phyloP scores from a whole-genome alignment of 2,329 filamentous ascomycete species.

The Ascochyta lentis region DNA sequence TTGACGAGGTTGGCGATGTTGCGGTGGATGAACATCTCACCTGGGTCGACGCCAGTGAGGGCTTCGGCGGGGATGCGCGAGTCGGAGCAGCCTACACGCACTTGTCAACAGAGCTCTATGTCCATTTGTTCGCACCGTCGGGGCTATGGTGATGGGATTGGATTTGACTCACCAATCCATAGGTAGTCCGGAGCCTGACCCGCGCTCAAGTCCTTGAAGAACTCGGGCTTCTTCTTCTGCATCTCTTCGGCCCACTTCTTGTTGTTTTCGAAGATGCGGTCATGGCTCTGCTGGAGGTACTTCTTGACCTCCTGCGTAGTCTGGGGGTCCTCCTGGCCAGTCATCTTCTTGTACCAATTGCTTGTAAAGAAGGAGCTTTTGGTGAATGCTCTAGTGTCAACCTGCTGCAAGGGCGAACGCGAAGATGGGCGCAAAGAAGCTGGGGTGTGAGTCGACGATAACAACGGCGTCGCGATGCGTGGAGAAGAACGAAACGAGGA shows the following conservation, averaged over 20 bases:
- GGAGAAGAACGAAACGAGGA: conserved; percentile 1
- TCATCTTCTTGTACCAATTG: conserved; percentile 29
- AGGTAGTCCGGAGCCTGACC: conserved; percentile 75
- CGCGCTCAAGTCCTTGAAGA: conserved; percentile 68
- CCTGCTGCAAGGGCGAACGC: conserved; percentile 1
- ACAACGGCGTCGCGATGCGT: background rate
- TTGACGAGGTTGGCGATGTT: conserved; percentile 49
- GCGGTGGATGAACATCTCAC: conserved; percentile 47
- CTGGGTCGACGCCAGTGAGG: conserved; percentile 48
- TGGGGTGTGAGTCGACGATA: conserved; percentile 6
- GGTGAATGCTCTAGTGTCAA: conserved; percentile 11
- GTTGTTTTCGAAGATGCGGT: conserved; percentile 74
- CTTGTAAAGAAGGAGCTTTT: conserved; percentile 19
- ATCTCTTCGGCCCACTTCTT: conserved; percentile 69
- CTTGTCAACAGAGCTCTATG: conserved; percentile 6
- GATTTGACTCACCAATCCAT: conserved; percentile 47
- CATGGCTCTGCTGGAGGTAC: conserved; percentile 69
- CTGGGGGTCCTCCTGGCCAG: conserved; percentile 24
- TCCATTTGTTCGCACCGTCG: background rate
- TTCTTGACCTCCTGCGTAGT: conserved; percentile 38
- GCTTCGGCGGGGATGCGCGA: conserved; percentile 51
- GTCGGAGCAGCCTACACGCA: conserved; percentile 46
- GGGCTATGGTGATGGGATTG: background rate
- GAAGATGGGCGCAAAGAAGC: conserved; percentile 8
- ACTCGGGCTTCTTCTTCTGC: conserved; percentile 65